A percentile compares a stretch with the other conserved stretches of the same genome.
phyloP scores from a whole-genome alignment of 2,329 filamentous ascomycete species.

The Trichoderma oligosporum region DNA sequence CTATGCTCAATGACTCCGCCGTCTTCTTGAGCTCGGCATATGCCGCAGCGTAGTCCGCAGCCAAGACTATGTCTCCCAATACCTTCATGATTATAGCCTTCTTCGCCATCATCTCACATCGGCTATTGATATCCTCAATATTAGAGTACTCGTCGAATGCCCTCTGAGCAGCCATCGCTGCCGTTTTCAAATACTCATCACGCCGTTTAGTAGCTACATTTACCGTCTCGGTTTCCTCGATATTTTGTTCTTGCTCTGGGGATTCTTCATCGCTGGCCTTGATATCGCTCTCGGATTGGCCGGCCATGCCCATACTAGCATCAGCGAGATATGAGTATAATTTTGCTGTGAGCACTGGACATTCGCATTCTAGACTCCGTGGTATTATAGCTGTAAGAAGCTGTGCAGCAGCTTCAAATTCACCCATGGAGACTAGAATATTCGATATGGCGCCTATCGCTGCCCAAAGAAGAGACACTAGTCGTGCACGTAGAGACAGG shows the following conservation, averaged over 20 bases:
- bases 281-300: conserved; percentile 31
- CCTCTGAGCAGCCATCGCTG: conserved; percentile 57
- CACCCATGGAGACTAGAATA: conserved; percentile 65
- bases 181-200: conserved; percentile 56
- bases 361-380: conserved; percentile 68
- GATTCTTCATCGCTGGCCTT: neutral
- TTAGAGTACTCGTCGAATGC: conserved; percentile 62
- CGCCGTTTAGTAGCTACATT: conserved; percentile 31
- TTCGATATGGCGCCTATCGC: conserved; percentile 63
- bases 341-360: conserved; percentile 57
- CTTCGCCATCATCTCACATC: conserved; percentile 78
- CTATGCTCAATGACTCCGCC: conserved; percentile 32
- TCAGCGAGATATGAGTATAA: conserved; percentile 72
- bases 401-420: conserved; percentile 63
- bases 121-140: conserved; percentile 61
- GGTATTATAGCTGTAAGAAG: conserved; percentile 69
- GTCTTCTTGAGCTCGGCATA: conserved; percentile 56
- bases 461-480: conserved; percentile 69
- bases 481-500: conserved; percentile 64
- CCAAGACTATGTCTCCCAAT: conserved; percentile 59
- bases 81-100: conserved; percentile 73
- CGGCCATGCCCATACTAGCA: conserved; percentile 73
- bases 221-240: neutral
- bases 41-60: conserved; percentile 63
- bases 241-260: neutral